Percentiles rank a stretch among this genome's conserved stretches.
phyloP scores from a whole-genome alignment of 1,284 basidiomycete genomes.

The Sparassis latifolia region DNA sequence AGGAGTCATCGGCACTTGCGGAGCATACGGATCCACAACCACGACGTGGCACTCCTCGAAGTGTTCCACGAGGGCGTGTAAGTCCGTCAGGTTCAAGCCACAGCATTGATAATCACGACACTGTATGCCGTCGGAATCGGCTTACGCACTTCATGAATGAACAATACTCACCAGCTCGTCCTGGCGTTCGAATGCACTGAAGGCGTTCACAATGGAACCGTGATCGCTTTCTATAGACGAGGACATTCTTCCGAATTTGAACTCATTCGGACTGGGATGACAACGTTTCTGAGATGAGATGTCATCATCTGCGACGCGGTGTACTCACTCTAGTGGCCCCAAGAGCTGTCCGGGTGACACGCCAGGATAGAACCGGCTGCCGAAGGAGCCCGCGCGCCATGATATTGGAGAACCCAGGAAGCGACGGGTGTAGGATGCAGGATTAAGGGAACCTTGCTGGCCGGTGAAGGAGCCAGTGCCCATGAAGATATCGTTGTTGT shows the following conservation, averaged over 20 bases:
- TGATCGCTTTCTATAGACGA: conserved; percentile 57
- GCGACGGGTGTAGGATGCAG: conserved; percentile 56
- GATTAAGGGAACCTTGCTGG: conserved; percentile 45
- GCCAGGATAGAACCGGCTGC: conserved; percentile 53
- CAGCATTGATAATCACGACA: conserved; percentile 84
- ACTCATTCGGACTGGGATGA: conserved; percentile 40
- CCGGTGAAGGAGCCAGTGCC: conserved; percentile 43
- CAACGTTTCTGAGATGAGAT: background rate
- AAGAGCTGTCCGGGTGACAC: conserved; percentile 57
- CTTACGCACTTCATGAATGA: background rate
- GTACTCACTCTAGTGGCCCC: conserved; percentile 54
- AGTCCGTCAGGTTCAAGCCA: conserved; percentile 69
- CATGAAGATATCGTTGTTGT: conserved; percentile 32
- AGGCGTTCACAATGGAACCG: conserved; percentile 56
- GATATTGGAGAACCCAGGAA: conserved; percentile 68
- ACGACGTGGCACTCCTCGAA: conserved; percentile 82
- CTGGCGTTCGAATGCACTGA: conserved; percentile 60
- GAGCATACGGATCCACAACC: conserved; percentile 52
- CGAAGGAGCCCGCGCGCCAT: conserved; percentile 57
- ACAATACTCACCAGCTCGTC: conserved; percentile 56
- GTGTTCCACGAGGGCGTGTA: conserved; percentile 82
- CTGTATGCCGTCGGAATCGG: conserved; percentile 21
- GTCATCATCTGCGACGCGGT: background rate
- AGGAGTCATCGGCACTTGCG: conserved; percentile 23
- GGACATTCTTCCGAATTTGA: conserved; percentile 47